Evolutionary conservation across 2,329 filamentous ascomycete genomes (phyloP).

Genomic region (Aaosphaeria arxii): DNA sequence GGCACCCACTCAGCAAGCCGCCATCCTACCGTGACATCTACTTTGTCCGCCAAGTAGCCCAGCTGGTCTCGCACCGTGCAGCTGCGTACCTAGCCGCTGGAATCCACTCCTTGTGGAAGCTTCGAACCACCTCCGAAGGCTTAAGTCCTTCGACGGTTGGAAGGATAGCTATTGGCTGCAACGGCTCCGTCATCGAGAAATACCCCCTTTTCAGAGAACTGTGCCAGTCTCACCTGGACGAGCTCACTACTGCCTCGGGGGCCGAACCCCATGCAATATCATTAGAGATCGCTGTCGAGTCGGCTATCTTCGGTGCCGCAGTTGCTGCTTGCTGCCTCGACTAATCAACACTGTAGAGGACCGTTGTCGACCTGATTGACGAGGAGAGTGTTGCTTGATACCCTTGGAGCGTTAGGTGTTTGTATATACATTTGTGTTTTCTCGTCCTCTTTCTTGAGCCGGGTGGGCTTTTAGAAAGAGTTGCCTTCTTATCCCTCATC

Average conservation of each 20-base stretch:
- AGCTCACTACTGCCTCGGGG: conserved; percentile 47
- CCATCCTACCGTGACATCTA: conserved; percentile 50
- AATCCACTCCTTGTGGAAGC: conserved; percentile 60
- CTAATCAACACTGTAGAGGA: conserved; percentile 6
- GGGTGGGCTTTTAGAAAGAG: too few species aligned
- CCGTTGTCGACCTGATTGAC: neutral
- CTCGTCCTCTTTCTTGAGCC: neutral
- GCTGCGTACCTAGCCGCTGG: conserved; percentile 62
- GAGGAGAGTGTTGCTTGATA: conserved; percentile 2
- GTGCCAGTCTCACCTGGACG: conserved; percentile 63
- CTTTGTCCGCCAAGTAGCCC: conserved; percentile 54
- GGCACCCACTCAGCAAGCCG: conserved; percentile 47
- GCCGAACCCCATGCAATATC: conserved; percentile 49
- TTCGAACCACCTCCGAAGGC: conserved; percentile 52
- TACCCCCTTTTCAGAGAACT: conserved; percentile 65
- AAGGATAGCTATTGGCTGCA: conserved; percentile 63
- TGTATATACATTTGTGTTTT: conserved; percentile 1
- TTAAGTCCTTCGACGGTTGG: conserved; percentile 32
- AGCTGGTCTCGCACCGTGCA: conserved; percentile 57
- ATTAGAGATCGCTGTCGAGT: conserved; percentile 69
- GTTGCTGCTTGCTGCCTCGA: conserved; percentile 55
- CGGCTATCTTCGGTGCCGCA: conserved; percentile 71
- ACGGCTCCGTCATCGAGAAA: conserved; percentile 75
- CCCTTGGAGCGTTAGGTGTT: neutral
- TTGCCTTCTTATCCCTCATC: too few species aligned